A percentile compares a stretch with the other conserved stretches of the same genome.
Conservation (phyloP, 305 asterid genomes). For the Andrographis paniculata region DNA sequence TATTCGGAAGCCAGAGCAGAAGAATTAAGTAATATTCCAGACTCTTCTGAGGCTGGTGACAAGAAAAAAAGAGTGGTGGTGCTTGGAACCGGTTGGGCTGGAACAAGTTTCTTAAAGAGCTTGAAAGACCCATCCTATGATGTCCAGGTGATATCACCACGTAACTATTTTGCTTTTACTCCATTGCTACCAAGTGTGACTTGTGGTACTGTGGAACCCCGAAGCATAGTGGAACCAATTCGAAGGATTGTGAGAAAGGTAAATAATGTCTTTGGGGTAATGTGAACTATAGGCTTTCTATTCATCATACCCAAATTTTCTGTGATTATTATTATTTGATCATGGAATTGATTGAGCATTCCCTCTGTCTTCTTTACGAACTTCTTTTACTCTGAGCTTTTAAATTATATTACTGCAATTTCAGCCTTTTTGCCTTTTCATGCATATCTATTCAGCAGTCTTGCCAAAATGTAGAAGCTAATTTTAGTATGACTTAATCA, state of each 20-base stretch:
- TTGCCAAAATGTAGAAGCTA: no score
- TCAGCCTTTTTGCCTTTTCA: neutral
- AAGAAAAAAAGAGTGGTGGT: constrained; percentile 76
- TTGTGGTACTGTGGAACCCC: constrained; percentile 91
- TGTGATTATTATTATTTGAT: no score
- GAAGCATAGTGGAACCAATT: constrained; percentile 91
- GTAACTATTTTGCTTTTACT: constrained; percentile 92
- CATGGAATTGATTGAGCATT: no score
- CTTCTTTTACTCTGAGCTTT: neutral
- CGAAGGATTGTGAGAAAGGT: constrained; percentile 91
- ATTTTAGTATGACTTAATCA: constrained; percentile 3
- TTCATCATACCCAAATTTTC: no score
- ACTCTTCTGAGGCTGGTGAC: constrained; percentile 30
- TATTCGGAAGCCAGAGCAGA: constrained; percentile 53
- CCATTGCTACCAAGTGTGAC: constrained; percentile 97
- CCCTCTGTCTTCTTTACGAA: neutral
- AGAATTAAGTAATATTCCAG: constrained; percentile 23
- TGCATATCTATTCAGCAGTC: neutral
- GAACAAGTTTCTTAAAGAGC: constrained; percentile 78
- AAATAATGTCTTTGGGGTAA: neutral
- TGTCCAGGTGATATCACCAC: constrained; percentile 92
- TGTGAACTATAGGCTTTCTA: neutral
- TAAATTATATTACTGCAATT: neutral
- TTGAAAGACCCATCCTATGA: constrained; percentile 69
- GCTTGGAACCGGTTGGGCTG: constrained; percentile 99